phyloP scores from a whole-genome alignment of 495 filamentous ascomycete genomes.

The Rostrohypoxylon terebratum region DNA sequence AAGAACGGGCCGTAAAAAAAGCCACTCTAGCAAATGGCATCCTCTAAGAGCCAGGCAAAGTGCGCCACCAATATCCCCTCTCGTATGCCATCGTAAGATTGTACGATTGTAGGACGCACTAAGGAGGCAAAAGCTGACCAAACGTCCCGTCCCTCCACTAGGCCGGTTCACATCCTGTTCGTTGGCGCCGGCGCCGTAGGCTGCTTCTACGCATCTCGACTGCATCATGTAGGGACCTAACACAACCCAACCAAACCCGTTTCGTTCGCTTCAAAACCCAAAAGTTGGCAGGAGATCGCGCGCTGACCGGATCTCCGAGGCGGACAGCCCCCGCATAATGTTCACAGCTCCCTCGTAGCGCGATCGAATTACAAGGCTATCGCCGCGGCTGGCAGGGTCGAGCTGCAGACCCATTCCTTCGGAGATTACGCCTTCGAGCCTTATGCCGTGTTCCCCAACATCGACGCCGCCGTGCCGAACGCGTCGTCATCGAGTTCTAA shows the following conservation, averaged over 20 bases:
- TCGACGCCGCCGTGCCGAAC: constrained; percentile 49
- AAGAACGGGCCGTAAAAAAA: background rate
- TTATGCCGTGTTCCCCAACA: constrained; percentile 59
- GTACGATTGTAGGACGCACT: background rate
- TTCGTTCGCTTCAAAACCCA: background rate
- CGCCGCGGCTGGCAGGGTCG: constrained; percentile 56
- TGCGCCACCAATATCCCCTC: constrained; percentile 15
- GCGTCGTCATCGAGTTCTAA: constrained; percentile 8
- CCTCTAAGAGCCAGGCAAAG: constrained; percentile 24
- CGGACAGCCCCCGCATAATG: constrained; percentile 54
- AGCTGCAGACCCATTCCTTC: constrained; percentile 63
- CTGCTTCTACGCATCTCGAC: constrained; percentile 68
- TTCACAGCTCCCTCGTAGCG: constrained; percentile 62
- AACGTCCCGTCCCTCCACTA: constrained; percentile 19
- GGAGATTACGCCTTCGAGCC: constrained; percentile 66
- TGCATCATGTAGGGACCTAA: constrained; percentile 59
- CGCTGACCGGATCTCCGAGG: constrained; percentile 18
- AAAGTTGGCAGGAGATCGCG: constrained; percentile 1
- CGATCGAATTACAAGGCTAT: constrained; percentile 68
- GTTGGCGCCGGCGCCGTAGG: constrained; percentile 70
- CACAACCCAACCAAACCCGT: too few species aligned
- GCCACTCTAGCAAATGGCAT: constrained; percentile 23
- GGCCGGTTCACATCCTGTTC: constrained; percentile 64
- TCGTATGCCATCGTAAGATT: constrained; percentile 9
- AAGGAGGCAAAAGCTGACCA: constrained; percentile 3